Evolutionary conservation across 2,329 filamentous ascomycete species (phyloP).

Genomic region (Nemania abortiva): DNA sequence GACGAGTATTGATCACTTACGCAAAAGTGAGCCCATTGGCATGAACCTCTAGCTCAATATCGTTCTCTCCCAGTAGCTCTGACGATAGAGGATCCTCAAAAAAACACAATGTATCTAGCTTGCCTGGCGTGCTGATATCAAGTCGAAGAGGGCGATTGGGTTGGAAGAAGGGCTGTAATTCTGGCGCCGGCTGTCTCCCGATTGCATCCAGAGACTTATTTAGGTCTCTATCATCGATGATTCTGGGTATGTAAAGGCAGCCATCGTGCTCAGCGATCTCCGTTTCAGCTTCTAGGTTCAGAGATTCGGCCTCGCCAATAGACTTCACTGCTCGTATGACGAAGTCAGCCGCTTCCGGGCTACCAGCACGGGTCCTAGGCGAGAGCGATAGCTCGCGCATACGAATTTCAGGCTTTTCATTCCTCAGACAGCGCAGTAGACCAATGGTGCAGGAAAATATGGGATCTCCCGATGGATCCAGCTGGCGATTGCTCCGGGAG

Average conservation of each 20-base stretch:
- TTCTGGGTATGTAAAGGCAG: slow-evolving; percentile 2
- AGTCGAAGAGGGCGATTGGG: slow-evolving; percentile 19
- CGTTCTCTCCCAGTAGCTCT: slow-evolving; percentile 20
- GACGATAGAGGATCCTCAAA: slow-evolving; percentile 15
- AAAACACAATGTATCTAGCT: slow-evolving; percentile 29
- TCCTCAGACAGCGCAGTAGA: slow-evolving; percentile 10
- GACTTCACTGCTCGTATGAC: slow-evolving; percentile 11
- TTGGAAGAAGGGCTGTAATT: slow-evolving; percentile 25
- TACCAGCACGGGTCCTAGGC: neutral
- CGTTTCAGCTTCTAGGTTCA: slow-evolving; percentile 1
- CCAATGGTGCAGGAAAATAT: slow-evolving; percentile 11
- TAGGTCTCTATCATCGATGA: slow-evolving; percentile 10
- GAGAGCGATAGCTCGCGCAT: slow-evolving; percentile 12
- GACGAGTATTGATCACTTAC: neutral
- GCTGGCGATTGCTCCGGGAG: slow-evolving; percentile 10
- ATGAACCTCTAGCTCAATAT: slow-evolving; percentile 31
- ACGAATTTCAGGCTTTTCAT: slow-evolving; percentile 13
- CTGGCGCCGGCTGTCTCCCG: slow-evolving; percentile 6
- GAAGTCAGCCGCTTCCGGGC: slow-evolving; percentile 9
- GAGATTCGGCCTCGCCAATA: slow-evolving; percentile 3
- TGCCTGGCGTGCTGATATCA: slow-evolving; percentile 28
- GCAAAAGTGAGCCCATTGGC: slow-evolving; percentile 33
- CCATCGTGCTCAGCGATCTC: slow-evolving; percentile 10
- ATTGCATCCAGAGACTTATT: slow-evolving; percentile 12
- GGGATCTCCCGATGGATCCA: slow-evolving; percentile 14